phyloP scores from a whole-genome alignment of 345 rosid genomes.

The Cochlearia excelsa region DNA sequence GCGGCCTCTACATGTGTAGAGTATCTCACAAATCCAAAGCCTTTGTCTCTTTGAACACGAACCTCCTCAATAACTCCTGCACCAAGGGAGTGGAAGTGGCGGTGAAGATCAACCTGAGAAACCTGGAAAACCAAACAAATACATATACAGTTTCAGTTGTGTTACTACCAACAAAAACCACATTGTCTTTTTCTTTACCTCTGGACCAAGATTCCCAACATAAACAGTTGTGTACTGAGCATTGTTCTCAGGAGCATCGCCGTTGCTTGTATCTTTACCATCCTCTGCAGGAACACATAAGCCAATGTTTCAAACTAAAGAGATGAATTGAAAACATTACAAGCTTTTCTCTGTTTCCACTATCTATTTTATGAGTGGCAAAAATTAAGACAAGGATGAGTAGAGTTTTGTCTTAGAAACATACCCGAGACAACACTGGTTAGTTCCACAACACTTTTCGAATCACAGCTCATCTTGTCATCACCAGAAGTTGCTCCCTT shows the following conservation, averaged over 20 bases:
- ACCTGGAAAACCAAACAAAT: slow-evolving; percentile 28
- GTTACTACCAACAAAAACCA: not conserved
- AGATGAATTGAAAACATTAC: not conserved
- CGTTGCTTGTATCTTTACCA: slow-evolving; percentile 40
- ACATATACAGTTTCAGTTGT: not conserved
- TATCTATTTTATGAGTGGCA: not conserved
- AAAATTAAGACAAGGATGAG: not conserved
- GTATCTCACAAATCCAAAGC: slow-evolving; percentile 53
- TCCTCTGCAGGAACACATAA: slow-evolving; percentile 35
- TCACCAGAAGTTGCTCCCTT: slow-evolving; percentile 72
- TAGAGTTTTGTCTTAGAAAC: slow-evolving; percentile 19
- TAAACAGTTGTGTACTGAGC: slow-evolving; percentile 51
- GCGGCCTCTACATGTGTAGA: slow-evolving; percentile 51
- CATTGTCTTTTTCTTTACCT: slow-evolving; percentile 28
- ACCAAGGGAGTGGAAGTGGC: slow-evolving; percentile 51
- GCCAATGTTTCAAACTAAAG: slow-evolving; percentile 12
- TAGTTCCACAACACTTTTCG: slow-evolving; percentile 76
- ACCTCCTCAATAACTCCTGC: slow-evolving; percentile 54
- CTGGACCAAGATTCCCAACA: slow-evolving; percentile 50
- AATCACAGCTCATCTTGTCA: slow-evolving; percentile 57
- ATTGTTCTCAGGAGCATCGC: slow-evolving; percentile 48
- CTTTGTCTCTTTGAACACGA: slow-evolving; percentile 54
- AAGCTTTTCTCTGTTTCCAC: slow-evolving; percentile 5
- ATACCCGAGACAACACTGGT: slow-evolving; percentile 77
- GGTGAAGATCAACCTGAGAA: slow-evolving; percentile 50